Evolutionary conservation across 805 yeast species (phyloP).

Genomic region (Kodamaea fukazawae): DNA sequence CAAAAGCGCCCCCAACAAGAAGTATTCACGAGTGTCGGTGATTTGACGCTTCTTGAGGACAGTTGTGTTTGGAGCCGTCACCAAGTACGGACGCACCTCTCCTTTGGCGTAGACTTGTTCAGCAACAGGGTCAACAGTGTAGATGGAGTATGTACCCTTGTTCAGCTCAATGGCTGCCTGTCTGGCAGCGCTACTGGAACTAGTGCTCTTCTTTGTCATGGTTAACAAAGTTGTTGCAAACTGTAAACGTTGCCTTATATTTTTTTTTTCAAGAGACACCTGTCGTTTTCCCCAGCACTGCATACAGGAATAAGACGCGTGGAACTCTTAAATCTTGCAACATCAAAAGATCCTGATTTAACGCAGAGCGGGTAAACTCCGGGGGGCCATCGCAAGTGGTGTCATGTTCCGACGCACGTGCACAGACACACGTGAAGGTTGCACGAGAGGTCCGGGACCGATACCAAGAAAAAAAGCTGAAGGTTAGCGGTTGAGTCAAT

Average conservation of each 20-base stretch:
- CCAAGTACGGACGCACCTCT: conserved; percentile 50
- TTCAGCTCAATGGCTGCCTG: conserved; percentile 11
- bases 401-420: not conserved
- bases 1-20: conserved; percentile 37
- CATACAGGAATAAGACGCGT: conserved; percentile 7
- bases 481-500: too few species aligned
- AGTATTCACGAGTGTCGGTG: conserved; percentile 21
- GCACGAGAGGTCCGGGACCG: too few species aligned
- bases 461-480: too few species aligned
- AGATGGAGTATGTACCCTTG: conserved; percentile 9
- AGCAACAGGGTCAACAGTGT: conserved; percentile 40
- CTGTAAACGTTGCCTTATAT: not conserved
- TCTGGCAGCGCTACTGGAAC: conserved; percentile 8
- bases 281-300: conserved; percentile 5
- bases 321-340: not conserved
- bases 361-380: conserved; percentile 1
- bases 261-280: conserved; percentile 7
- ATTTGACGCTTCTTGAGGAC: conserved; percentile 29
- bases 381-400: not conserved
- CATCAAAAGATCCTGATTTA: too few species aligned
- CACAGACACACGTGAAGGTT: not conserved
- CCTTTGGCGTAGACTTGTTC: conserved; percentile 43
- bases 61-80: conserved; percentile 28
- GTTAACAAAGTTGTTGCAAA: conserved; percentile 1
- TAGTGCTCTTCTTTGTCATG: conserved; percentile 11